A percentile compares a stretch with the other conserved stretches of the same genome.
These are phyloP conservation scores for Neoascochyta sp. DNA, from an alignment of 2,329 filamentous ascomycete genomes.

Conservation along the genomic window DNA sequence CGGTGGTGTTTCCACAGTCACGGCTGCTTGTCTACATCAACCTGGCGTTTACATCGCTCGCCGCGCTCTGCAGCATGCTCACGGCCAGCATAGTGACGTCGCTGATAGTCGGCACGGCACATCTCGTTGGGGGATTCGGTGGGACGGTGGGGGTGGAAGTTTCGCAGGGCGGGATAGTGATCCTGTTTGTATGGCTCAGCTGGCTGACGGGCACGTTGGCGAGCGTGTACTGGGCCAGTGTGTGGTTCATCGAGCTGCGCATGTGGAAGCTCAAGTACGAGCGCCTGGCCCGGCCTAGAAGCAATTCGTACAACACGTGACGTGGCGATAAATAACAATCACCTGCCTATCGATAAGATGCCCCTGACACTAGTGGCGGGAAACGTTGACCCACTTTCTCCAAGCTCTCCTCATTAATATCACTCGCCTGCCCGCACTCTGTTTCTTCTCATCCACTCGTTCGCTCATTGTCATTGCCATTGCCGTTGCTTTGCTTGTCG, in stretches of 20 bases:
- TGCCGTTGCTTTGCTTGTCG: too few relatives aligned
- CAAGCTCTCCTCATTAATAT: too few relatives aligned
- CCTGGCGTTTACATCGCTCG: conserved; percentile 12
- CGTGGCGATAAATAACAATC: too few relatives aligned
- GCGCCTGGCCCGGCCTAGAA: too few relatives aligned
- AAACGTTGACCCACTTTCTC: too few relatives aligned
- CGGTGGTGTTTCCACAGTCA: conserved; percentile 19
- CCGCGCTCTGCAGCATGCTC: conserved; percentile 6
- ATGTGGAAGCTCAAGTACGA: too few relatives aligned
- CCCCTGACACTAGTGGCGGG: too few relatives aligned
- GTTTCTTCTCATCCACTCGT: too few relatives aligned
- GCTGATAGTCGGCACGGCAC: conserved; percentile 5
- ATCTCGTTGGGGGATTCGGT: conserved; percentile 6
- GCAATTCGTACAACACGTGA: too few relatives aligned
- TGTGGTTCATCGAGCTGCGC: conserved; percentile 29
- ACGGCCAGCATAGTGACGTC: conserved; percentile 16
- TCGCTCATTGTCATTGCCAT: too few relatives aligned
- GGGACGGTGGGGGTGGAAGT: conserved; percentile 9
- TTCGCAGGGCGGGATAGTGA: conserved; percentile 5
- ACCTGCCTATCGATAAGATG: too few relatives aligned
- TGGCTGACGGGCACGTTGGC: conserved; percentile 9
- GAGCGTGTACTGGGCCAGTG: conserved; percentile 16
- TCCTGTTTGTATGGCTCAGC: conserved; percentile 21
- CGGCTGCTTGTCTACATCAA: conserved; percentile 20
- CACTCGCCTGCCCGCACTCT: too few relatives aligned